Evolutionary conservation across 139 green algal genomes (phyloP).

Genomic region (Eudorina sp.): DNA sequence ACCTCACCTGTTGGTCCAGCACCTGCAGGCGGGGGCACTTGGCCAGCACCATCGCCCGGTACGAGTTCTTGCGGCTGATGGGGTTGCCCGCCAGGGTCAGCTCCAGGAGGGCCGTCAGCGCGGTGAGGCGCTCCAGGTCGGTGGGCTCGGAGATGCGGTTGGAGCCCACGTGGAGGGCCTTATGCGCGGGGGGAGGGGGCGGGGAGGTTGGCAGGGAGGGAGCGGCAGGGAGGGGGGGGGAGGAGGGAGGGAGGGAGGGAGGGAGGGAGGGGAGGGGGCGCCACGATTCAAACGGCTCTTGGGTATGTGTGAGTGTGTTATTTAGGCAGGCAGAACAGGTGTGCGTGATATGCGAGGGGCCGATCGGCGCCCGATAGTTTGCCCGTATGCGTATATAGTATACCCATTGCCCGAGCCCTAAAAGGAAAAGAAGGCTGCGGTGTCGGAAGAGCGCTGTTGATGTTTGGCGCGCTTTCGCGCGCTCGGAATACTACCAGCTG

Average conservation of each 20-base stretch:
- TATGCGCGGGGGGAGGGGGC: background rate
- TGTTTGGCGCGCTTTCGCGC: too few species aligned
- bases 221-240: background rate
- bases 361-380: too few species aligned
- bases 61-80: slow-evolving; percentile 71
- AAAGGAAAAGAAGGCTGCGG: too few species aligned
- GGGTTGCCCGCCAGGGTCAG: slow-evolving; percentile 75
- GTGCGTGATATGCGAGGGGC: too few species aligned
- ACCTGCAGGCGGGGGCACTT: slow-evolving; percentile 57
- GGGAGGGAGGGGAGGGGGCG: background rate
- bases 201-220: background rate
- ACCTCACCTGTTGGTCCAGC: slow-evolving; percentile 60
- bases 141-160: slow-evolving; percentile 75
- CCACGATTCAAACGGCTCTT: too few species aligned
- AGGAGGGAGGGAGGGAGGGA: background rate
- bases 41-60: slow-evolving; percentile 65
- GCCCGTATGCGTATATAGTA: too few species aligned
- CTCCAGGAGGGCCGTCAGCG: slow-evolving; percentile 67
- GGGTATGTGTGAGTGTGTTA: too few species aligned
- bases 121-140: slow-evolving; percentile 68
- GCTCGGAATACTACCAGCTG: too few species aligned
- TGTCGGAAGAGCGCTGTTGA: too few species aligned
- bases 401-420: too few species aligned
- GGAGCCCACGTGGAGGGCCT: slow-evolving; percentile 66
- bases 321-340: too few species aligned